phyloP scores from a whole-genome alignment of 1,284 basidiomycete species.

The Meripilus lineatus region DNA sequence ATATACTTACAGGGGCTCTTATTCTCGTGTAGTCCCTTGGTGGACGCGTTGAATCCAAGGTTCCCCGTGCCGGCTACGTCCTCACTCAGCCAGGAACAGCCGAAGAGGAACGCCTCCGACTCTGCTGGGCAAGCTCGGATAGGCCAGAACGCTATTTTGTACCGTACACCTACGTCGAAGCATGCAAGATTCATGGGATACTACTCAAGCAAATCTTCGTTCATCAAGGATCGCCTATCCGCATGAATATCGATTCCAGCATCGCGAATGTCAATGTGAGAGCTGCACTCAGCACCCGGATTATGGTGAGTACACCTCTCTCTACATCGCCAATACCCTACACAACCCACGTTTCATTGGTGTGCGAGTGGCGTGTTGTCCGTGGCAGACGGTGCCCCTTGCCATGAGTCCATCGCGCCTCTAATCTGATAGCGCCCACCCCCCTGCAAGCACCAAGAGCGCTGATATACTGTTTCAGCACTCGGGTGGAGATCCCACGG shows the following conservation, averaged over 20 bases:
- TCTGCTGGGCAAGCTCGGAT: slow-evolving; percentile 61
- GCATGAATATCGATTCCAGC: slow-evolving; percentile 72
- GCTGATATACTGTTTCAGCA: slow-evolving; percentile 39
- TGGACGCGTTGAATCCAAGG: slow-evolving; percentile 69
- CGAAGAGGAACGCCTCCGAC: slow-evolving; percentile 66
- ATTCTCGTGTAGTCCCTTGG: slow-evolving; percentile 49
- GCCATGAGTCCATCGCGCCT: neutral
- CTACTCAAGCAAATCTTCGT: slow-evolving; percentile 70
- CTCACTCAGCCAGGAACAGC: slow-evolving; percentile 60
- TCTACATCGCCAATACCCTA: neutral
- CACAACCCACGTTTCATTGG: slow-evolving; percentile 2
- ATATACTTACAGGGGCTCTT: neutral
- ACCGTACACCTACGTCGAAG: slow-evolving; percentile 72
- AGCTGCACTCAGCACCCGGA: slow-evolving; percentile 54
- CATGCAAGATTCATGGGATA: slow-evolving; percentile 69
- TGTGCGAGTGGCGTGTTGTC: no score
- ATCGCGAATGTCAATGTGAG: slow-evolving; percentile 71
- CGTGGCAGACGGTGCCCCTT: neutral
- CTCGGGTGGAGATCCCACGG: slow-evolving; percentile 69
- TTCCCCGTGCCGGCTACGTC: slow-evolving; percentile 69
- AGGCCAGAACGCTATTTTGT: slow-evolving; percentile 72
- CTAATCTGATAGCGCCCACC: neutral
- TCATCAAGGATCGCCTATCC: slow-evolving; percentile 53
- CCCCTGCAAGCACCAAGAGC: neutral
- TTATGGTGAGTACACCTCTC: slow-evolving; percentile 48